Conservation (phyloP, 371 early-diverging fungal species). For the Mortierella sp. region DNA sequence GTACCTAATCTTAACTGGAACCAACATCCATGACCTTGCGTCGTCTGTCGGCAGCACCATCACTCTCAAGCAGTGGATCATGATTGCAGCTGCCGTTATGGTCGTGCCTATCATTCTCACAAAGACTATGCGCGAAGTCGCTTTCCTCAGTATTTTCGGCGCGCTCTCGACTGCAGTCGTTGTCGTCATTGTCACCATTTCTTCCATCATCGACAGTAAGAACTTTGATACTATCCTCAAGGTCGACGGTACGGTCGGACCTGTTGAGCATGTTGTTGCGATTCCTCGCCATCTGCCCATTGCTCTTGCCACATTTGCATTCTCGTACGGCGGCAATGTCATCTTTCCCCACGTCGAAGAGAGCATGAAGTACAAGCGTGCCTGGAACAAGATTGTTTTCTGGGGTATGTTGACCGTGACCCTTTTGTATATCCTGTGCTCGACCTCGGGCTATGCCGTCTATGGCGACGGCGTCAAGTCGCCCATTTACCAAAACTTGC, state of each 20-base stretch:
- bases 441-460: constrained; percentile 82
- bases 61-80: constrained; percentile 67
- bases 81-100: constrained; percentile 72
- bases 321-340: constrained; percentile 83
- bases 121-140: constrained; percentile 82
- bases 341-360: constrained; percentile 86
- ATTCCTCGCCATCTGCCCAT: constrained; percentile 68
- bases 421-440: constrained; percentile 79
- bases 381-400: constrained; percentile 78
- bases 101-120: constrained; percentile 77
- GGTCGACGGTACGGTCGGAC: constrained; percentile 4
- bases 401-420: constrained; percentile 78
- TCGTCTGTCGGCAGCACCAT: constrained; percentile 37
- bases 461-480: constrained; percentile 78
- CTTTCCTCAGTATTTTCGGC: constrained; percentile 65
- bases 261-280: constrained; percentile 57
- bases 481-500: constrained; percentile 82
- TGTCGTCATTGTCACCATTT: constrained; percentile 59
- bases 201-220: constrained; percentile 52
- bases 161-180: constrained; percentile 66
- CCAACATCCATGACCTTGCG: constrained; percentile 69
- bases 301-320: constrained; percentile 75
- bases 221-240: constrained; percentile 17
- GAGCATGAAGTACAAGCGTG: constrained; percentile 81
- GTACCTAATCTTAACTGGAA: constrained; percentile 81